A percentile compares a stretch with the other conserved stretches of the same genome.
phyloP scores from a whole-genome alignment of 345 rosid species.

The Camelina laxa region DNA sequence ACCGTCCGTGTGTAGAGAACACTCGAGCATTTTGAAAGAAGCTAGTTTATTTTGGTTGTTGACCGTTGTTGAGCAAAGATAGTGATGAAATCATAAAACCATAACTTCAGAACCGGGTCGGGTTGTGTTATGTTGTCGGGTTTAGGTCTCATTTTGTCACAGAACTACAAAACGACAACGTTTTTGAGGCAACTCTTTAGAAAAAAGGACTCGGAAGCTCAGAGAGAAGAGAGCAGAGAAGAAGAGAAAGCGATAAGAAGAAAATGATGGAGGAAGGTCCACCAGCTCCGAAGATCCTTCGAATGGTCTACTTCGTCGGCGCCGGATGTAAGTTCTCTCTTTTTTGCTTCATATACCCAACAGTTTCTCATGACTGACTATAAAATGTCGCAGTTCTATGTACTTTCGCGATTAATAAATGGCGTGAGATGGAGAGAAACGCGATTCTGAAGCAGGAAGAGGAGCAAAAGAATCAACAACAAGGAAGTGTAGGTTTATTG shows the following conservation, averaged over 20 bases:
- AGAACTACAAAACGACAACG: not conserved
- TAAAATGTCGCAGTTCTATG: constrained; percentile 53
- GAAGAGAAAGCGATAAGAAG: constrained; percentile 36
- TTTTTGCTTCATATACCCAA: not conserved
- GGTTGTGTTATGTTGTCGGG: constrained; percentile 16
- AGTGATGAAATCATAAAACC: not conserved
- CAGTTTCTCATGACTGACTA: not conserved
- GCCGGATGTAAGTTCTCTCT: constrained; percentile 63
- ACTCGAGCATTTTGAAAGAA: constrained; percentile 66
- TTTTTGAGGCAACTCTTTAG: not conserved
- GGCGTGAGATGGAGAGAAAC: constrained; percentile 69
- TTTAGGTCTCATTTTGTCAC: constrained; percentile 23
- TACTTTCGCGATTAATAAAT: constrained; percentile 65
- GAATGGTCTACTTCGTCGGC: constrained; percentile 68
- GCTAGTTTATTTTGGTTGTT: constrained; percentile 60
- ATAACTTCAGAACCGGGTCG: constrained; percentile 26
- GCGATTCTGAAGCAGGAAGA: constrained; percentile 52
- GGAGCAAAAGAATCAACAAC: constrained; percentile 42
- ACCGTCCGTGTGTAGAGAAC: constrained; percentile 78
- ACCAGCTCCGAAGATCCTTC: constrained; percentile 66
- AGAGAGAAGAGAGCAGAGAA: not conserved
- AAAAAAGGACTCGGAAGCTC: not conserved
- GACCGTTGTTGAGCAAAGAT: not conserved
- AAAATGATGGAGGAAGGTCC: constrained; percentile 62
- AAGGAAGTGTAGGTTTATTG: constrained; percentile 37